phyloP scores from a whole-genome alignment of 768 basidiomycete genomes.

The Hortiboletus flavorubellus region DNA sequence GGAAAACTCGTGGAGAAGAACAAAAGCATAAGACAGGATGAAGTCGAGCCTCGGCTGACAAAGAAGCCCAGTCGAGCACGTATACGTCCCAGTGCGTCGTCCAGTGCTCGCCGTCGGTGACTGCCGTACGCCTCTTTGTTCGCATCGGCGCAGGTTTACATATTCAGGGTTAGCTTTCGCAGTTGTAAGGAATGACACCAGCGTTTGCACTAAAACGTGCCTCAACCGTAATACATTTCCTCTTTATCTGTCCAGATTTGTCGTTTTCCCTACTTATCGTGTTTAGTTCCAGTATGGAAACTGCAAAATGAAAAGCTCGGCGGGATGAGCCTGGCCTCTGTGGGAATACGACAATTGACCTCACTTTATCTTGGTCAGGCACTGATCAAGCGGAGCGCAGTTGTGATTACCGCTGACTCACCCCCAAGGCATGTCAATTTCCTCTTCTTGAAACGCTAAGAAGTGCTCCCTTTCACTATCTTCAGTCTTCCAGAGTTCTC shows the following conservation, averaged over 20 bases:
- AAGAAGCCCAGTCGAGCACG: constrained; percentile 30
- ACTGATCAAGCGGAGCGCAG: constrained; percentile 23
- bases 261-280: constrained; percentile 19
- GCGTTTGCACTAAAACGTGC: not conserved
- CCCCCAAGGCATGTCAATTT: constrained; percentile 25
- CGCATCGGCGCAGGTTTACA: constrained; percentile 6
- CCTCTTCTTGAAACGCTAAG: constrained; percentile 14
- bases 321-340: constrained; percentile 6
- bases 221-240: constrained; percentile 3
- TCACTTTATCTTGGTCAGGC: constrained; percentile 29
- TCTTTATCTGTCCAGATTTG: constrained; percentile 3
- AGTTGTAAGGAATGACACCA: constrained; percentile 1
- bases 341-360: constrained; percentile 20
- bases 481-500: constrained; percentile 27
- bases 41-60: constrained; percentile 23
- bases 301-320: constrained; percentile 27
- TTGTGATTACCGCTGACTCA: constrained; percentile 24
- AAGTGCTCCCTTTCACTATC: constrained; percentile 9
- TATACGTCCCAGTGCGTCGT: constrained; percentile 19
- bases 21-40: constrained; percentile 18
- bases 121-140: constrained; percentile 4
- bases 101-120: constrained; percentile 30
- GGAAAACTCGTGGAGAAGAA: constrained; percentile 23
- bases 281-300: constrained; percentile 9
- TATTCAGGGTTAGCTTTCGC: constrained; percentile 19